Evolutionary conservation across 2,329 filamentous ascomycete species (phyloP), one percentile per base, ranked within the genome.

Genomic region (Talaromyces amestolkiae): DNA sequence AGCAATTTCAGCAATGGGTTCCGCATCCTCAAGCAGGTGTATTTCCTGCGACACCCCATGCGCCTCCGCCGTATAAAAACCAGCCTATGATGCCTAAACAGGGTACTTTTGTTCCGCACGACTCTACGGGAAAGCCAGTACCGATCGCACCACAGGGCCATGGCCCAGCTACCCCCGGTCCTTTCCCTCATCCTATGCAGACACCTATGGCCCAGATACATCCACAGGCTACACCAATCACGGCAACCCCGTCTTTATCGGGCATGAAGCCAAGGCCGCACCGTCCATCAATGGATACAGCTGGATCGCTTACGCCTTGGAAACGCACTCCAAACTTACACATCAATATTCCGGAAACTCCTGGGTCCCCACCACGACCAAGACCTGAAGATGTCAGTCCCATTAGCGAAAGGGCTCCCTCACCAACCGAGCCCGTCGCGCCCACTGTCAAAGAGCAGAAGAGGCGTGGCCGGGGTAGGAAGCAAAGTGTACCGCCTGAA

Each of bases 321-420:
- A 82, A 79, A 68, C 74, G 75, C 61, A 73, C 74, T 41, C 77
- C 78, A 24, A 72, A 71, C 13, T 61, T 74, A 47, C 76, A 70
- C 9, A 72, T 80, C 17, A 63, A 66, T 19, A 70, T 71, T 43
- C 71, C 77, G 0, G 67, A 72, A 19, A 77, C 76, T 6, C 77
- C 78, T 33, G 71, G 72, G 17, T 81, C 80, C 22, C 80, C 80
- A 10, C 69, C 73, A 59, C 74, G 76, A 2, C 80, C 80, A 54
- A 72, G 74, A 5, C 75, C 78, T 2, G 78, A 79, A 62, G 79
- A 81, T 69, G 75, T 82, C 11, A 82, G 80, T 68, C 80, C 80
- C 0, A 80, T 82, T 63, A 82, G 79, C 58, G 79, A 81, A 41
- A 73, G 72, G 51, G 77, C 74, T 2, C 71, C 72, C n/a, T 81